Evolutionary conservation across 2,329 filamentous ascomycete genomes (phyloP), one percentile per base, ranked within the genome.

Genomic region (Exophiala dermatitidis): DNA sequence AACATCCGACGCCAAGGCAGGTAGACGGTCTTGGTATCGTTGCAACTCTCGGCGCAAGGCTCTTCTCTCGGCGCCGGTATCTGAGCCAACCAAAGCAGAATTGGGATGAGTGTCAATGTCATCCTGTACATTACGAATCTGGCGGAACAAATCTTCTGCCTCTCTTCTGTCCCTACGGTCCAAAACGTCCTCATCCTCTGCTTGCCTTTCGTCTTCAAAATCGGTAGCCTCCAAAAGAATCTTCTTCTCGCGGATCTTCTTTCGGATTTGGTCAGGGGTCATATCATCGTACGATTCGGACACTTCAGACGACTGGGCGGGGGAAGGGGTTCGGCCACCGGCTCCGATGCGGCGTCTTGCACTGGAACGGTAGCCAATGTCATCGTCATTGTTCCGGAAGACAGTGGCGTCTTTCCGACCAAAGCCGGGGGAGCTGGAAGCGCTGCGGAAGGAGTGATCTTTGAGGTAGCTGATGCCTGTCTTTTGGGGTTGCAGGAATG

Each of bases 381-480:
- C 86, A 62, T 95, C 89, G 64, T 95, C 90, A 61, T 97, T 93
- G 67, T 97, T 96, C 67, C 94, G 91, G 72, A 91, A 98, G 2
- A 97, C 86, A 0, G 93, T 98, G 2, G 87, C 93, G 72, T 98
- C 93, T 69, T 97, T 97, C 46, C 90, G 86, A 36, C 80, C 80
- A 42, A 74, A 74, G 42, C 75, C 76, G 46, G 77, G 72, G 1
- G 79, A 78, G 34, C 77, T 78, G 30, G 78, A 77, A 28, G 77
- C 77, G 10, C 82, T 81, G 53, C 84, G 82, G 77, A 98, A 95
- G 0, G 93, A 98, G 63, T 95, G 91, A 51, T 82, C 90, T 72
- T 98, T 98, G 64, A 97, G 79, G 65, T 97, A 97, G 72, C 91
- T 97, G 12, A 98, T 90, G n/a, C 93, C 93, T 7, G 93, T 97